These are phyloP conservation scores for Penicillium corylophilum DNA, from an alignment of 2,329 filamentous ascomycete species.

Conservation along the genomic window DNA sequence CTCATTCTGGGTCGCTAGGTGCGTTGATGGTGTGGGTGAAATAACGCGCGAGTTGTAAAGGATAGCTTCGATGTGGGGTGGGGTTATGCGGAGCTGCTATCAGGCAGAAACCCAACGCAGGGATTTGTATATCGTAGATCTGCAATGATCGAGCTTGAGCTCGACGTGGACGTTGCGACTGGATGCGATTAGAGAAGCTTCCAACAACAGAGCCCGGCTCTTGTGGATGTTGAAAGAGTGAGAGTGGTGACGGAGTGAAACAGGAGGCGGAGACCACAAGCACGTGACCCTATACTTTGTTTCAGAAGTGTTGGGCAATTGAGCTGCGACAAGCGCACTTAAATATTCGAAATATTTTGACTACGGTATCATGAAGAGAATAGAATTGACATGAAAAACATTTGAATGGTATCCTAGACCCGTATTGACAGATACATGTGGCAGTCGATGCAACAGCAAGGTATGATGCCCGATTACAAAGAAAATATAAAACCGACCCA, in stretches of 20 bases:
- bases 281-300: constrained; percentile 18
- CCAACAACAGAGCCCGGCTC: constrained; percentile 23
- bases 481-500: constrained; percentile 17
- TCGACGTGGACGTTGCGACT: background rate
- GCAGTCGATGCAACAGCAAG: constrained; percentile 34
- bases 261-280: background rate
- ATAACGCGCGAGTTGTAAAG: constrained; percentile 6
- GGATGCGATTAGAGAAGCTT: constrained; percentile 3
- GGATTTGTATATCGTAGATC: background rate
- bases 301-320: constrained; percentile 5
- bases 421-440: constrained; percentile 18
- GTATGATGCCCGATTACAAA: constrained; percentile 37
- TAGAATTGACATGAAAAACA: background rate
- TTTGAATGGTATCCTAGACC: constrained; percentile 8
- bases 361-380: background rate
- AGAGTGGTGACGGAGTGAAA: constrained; percentile 4
- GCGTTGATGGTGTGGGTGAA: background rate
- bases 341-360: background rate
- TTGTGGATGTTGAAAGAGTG: constrained; percentile 9
- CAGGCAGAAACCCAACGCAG: constrained; percentile 3
- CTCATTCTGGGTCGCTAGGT: constrained; percentile 56
- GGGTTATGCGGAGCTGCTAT: constrained; percentile 20
- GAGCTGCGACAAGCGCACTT: background rate
- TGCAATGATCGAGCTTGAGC: background rate
- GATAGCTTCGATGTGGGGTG: constrained; percentile 23